Evolutionary conservation across 768 basidiomycete species (phyloP).

Genomic region (Hypsizygus marmoreus): DNA sequence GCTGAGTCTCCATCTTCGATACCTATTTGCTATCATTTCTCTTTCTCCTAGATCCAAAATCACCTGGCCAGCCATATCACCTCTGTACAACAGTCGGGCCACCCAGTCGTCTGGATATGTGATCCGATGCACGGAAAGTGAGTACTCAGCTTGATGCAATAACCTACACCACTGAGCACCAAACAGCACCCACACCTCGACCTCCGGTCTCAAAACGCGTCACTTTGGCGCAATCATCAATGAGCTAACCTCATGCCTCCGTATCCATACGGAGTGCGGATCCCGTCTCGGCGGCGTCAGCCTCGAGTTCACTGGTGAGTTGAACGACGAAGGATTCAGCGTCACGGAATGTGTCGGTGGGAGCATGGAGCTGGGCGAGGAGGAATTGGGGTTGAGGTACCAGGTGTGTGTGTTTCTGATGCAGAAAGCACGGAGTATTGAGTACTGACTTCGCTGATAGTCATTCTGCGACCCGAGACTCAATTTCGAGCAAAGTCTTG

Average conservation of each 20-base stretch:
- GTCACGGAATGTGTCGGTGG: constrained; percentile 98
- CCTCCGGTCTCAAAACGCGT: constrained; percentile 83
- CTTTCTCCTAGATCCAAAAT: constrained; percentile 59
- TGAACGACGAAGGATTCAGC: constrained; percentile 87
- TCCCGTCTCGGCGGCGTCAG: constrained; percentile 84
- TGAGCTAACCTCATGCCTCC: constrained; percentile 81
- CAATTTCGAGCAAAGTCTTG: constrained; percentile 94
- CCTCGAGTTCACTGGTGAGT: constrained; percentile 90
- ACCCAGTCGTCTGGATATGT: constrained; percentile 92
- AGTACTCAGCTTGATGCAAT: constrained; percentile 27
- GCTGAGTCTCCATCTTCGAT: no score
- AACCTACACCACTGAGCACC: neutral
- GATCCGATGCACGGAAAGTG: constrained; percentile 99
- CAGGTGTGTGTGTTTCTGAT: constrained; percentile 48
- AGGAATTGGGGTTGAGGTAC: constrained; percentile 88
- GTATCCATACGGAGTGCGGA: constrained; percentile 72
- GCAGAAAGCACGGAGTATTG: neutral
- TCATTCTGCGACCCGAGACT: constrained; percentile 93
- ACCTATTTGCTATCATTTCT: neutral
- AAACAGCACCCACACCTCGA: constrained; percentile 78
- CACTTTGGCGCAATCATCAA: constrained; percentile 87
- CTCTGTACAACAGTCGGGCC: constrained; percentile 76
- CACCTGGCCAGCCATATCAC: constrained; percentile 80
- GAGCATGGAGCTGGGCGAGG: constrained; percentile 91
- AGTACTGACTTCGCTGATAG: constrained; percentile 31